Evolutionary conservation across 306 rosid genomes (phyloP), one percentile per base, ranked within the genome.

Genomic region (Nissolia schottii): DNA sequence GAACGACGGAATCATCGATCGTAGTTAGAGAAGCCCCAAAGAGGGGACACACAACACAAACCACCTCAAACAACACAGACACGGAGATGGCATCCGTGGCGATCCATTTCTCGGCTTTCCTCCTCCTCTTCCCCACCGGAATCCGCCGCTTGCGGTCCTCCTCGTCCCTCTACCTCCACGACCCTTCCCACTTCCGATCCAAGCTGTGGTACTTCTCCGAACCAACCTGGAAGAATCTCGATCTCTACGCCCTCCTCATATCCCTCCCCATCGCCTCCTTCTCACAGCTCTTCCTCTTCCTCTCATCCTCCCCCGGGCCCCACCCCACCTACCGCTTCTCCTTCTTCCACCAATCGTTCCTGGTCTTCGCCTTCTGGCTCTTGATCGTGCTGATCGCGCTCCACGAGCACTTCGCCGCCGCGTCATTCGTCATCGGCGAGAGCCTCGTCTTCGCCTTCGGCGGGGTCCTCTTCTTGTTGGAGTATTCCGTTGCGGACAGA

Each of bases 161-260:
- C 27, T 83, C 96, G 59, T 84, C 97, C n/a, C 81, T 90, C 18
- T 93, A 85, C 77, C 88, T 90, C 57, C 75, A 86, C 9, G 85
- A 77, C 85, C 97, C 96, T 12, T 83, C 97, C 61, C 85, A 81
- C 8, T 93, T 76, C 78, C 80, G 90, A 69, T 89, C 98, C 76
- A 89, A 85, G 56, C 64, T 83, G 0, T 93, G 98, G 97, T 93
- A 83, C 34, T 75, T 86, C 82, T 83, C 96, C 5, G 85, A 93
- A 69, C 88, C 92, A 64, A 76, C 62, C 25, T 90, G 92, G 97
- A 90, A 80, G 69, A 89, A 85, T 66, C 60, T 90, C 14, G 96
- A 90, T 79, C 77, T 93, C 51, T 90, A 81, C 78, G 14, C 77
- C 13, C 96, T 93, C 53, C 45, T 86, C 72, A 5, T 93, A 2